Conservation (phyloP, 2,329 filamentous ascomycete genomes). For the Penicillium concentricum region DNA sequence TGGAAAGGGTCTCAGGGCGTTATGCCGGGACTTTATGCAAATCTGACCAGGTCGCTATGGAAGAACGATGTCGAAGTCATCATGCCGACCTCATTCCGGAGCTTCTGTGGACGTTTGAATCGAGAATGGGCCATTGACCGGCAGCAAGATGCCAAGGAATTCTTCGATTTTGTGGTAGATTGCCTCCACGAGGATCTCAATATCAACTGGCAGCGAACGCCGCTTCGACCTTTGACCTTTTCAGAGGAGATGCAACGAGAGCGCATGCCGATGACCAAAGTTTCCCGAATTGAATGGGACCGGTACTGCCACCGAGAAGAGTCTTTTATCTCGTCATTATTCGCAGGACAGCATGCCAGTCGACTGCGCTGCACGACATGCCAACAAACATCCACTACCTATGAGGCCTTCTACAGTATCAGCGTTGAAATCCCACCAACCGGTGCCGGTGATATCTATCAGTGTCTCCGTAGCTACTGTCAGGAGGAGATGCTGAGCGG, state of each 20-base stretch:
- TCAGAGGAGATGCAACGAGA: slow-evolving; percentile 62
- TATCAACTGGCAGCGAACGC: slow-evolving; percentile 58
- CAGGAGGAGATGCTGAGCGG: slow-evolving; percentile 65
- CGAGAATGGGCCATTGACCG: slow-evolving; percentile 68
- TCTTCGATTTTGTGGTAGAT: slow-evolving; percentile 77
- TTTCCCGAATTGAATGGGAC: slow-evolving; percentile 72
- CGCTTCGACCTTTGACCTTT: slow-evolving; percentile 58
- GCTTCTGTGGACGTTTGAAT: slow-evolving; percentile 64
- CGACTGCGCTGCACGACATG: slow-evolving; percentile 62
- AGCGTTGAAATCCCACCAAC: slow-evolving; percentile 67
- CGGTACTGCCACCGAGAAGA: slow-evolving; percentile 67
- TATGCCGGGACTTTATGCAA: slow-evolving; percentile 61
- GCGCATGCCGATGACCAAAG: slow-evolving; percentile 59
- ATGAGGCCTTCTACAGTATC: slow-evolving; percentile 69
- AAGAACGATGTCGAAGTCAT: slow-evolving; percentile 57
- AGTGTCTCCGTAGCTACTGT: slow-evolving; percentile 70
- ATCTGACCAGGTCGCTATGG: slow-evolving; percentile 61
- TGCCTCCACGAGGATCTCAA: slow-evolving; percentile 87
- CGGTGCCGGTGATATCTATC: slow-evolving; percentile 60
- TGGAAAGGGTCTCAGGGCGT: slow-evolving; percentile 67
- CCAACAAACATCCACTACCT: slow-evolving; percentile 63
- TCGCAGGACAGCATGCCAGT: slow-evolving; percentile 69
- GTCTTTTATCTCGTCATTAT: slow-evolving; percentile 77
- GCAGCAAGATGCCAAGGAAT: slow-evolving; percentile 92
- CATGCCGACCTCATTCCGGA: slow-evolving; percentile 61